Conservation (phyloP, 768 basidiomycete species). For the Lactarius evosmus region DNA sequence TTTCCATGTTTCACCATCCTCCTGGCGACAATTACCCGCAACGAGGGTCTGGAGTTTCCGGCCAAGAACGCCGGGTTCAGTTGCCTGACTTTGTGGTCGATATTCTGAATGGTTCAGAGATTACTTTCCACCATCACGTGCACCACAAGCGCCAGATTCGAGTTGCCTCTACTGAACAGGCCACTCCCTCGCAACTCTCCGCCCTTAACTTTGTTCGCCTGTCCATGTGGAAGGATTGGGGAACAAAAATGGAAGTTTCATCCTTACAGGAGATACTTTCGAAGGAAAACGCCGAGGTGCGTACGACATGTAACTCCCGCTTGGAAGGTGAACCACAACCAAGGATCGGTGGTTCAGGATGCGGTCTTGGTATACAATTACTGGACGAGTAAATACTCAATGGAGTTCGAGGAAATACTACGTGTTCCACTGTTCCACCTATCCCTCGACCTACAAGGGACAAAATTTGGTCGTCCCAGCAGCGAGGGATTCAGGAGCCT, state of each 20-base stretch:
- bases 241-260: neutral
- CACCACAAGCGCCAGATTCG: neutral
- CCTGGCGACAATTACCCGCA: neutral
- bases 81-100: neutral
- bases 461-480: neutral
- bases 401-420: neutral
- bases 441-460: neutral
- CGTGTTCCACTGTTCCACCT: neutral
- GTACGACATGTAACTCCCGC: neutral
- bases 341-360: neutral
- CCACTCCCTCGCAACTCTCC: neutral
- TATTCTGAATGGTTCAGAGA: neutral
- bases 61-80: neutral
- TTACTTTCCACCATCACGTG: conserved; percentile 4
- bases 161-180: neutral
- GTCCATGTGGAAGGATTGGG: neutral
- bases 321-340: neutral
- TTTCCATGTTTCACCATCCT: neutral
- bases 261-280: neutral
- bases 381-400: neutral
- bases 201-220: neutral
- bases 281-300: neutral
- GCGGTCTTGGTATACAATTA: neutral
- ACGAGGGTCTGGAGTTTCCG: neutral
- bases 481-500: neutral